These are phyloP conservation scores for Zygosaccharomyces kombuchaensis DNA, from an alignment of 805 yeast species.

Conservation along the genomic window DNA sequence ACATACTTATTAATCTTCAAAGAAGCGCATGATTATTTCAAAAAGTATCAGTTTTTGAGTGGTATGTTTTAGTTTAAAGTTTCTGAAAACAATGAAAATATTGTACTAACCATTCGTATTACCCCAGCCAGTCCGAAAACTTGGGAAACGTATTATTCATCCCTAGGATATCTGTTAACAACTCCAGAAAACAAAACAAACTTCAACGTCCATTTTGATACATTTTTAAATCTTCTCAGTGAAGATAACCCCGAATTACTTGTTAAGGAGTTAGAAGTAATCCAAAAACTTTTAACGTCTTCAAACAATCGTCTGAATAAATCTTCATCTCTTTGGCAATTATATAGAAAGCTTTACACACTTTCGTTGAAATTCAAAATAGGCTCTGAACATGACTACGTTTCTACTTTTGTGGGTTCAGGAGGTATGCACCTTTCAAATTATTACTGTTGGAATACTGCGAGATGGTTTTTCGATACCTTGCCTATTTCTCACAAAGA, in stretches of 20 bases:
- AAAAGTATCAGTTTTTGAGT: slow-evolving; percentile 1
- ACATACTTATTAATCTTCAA: slow-evolving; percentile 29
- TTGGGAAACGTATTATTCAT: slow-evolving; percentile 20
- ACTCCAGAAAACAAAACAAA: slow-evolving; percentile 38
- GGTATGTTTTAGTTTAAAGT: neutral
- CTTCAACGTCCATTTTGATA: slow-evolving; percentile 31
- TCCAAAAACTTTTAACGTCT: slow-evolving; percentile 31
- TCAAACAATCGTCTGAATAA: slow-evolving; percentile 36
- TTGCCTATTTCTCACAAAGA: slow-evolving; percentile 13
- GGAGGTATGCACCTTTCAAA: slow-evolving; percentile 36
- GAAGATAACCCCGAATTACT: slow-evolving; percentile 1
- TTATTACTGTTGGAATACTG: slow-evolving; percentile 41
- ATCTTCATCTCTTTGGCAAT: slow-evolving; percentile 39
- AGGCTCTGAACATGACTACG: slow-evolving; percentile 7
- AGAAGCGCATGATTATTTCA: slow-evolving; percentile 31
- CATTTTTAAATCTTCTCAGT: slow-evolving; percentile 16
- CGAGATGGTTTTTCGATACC: slow-evolving; percentile 32
- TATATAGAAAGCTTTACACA: slow-evolving; percentile 31
- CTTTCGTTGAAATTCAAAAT: neutral
- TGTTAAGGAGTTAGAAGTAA: slow-evolving; percentile 13
- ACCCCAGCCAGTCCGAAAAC: neutral
- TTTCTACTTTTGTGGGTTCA: slow-evolving; percentile 24
- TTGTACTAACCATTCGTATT: slow-evolving; percentile 2
- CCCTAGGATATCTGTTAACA: slow-evolving; percentile 35
- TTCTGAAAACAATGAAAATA: slow-evolving; percentile 2